A percentile compares a stretch with the other conserved stretches of the same genome.
These are phyloP conservation scores for Claviceps maximensis DNA, from an alignment of 2,329 filamentous ascomycete species.

Conservation along the genomic window DNA sequence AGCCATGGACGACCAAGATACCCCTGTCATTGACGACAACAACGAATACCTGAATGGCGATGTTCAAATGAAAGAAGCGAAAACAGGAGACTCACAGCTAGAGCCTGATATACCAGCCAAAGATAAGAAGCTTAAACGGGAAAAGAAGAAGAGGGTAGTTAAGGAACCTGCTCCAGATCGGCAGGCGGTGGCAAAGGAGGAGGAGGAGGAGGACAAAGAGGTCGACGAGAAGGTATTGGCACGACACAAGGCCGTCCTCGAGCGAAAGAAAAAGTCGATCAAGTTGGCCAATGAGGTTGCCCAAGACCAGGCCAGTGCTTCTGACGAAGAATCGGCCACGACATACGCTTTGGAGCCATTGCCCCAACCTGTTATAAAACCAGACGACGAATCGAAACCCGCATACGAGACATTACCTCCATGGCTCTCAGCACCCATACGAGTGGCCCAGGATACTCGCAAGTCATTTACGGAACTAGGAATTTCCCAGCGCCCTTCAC, in stretches of 20 bases:
- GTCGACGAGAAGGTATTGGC: conserved; percentile 17
- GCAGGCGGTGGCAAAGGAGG: conserved; percentile 12
- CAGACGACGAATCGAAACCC: conserved; percentile 43
- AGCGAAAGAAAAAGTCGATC: conserved; percentile 43
- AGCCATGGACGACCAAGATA: neutral
- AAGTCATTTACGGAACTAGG: conserved; percentile 50
- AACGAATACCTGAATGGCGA: neutral
- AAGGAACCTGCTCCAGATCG: conserved; percentile 8
- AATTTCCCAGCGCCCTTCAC: conserved; percentile 45
- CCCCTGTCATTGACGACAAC: neutral
- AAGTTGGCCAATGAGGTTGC: conserved; percentile 31
- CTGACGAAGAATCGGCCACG: conserved; percentile 25
- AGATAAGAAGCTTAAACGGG: conserved; percentile 1
- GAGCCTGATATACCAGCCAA: neutral
- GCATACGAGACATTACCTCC: conserved; percentile 66
- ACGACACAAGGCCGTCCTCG: conserved; percentile 37
- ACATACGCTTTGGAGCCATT: conserved; percentile 66
- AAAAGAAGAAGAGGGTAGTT: conserved; percentile 16
- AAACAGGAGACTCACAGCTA: neutral
- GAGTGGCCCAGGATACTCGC: conserved; percentile 46
- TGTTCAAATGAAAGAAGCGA: conserved; percentile 1
- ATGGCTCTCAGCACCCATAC: conserved; percentile 70
- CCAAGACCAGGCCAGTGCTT: conserved; percentile 15
- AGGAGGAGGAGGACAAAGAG: conserved; percentile 13
- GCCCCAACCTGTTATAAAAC: conserved; percentile 58